Evolutionary conservation across 2,329 filamentous ascomycete genomes (phyloP).

Genomic region (Periconia digitata): DNA sequence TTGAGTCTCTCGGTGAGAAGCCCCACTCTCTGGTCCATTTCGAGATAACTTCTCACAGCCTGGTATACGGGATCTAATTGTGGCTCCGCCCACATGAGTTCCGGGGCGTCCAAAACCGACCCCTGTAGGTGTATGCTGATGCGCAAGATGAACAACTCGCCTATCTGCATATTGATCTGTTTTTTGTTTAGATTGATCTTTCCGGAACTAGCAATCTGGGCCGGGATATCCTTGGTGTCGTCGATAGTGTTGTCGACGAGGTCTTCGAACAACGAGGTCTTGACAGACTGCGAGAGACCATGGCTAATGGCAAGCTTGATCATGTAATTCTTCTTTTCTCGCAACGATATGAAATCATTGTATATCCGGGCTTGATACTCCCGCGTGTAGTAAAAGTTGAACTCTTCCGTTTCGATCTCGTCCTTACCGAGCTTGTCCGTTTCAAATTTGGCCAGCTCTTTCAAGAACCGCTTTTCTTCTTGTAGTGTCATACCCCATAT

Average conservation of each 20-base stretch:
- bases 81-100: constrained; percentile 98
- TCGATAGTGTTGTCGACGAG: constrained; percentile 92
- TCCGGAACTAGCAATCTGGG: constrained; percentile 88
- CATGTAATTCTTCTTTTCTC: constrained; percentile 97
- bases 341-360: constrained; percentile 96
- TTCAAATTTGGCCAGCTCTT: constrained; percentile 93
- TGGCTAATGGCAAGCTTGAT: constrained; percentile 96
- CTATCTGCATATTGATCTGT: constrained; percentile 99
- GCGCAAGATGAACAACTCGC: constrained; percentile 93
- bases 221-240: constrained; percentile 87
- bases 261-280: constrained; percentile 96
- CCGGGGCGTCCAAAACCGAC: constrained; percentile 92
- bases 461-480: constrained; percentile 87
- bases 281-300: constrained; percentile 92
- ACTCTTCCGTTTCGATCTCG: constrained; percentile 92
- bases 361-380: constrained; percentile 99
- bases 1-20: constrained; percentile 86
- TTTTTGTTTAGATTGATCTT: constrained; percentile 85
- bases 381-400: constrained; percentile 98
- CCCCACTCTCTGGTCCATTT: constrained; percentile 95
- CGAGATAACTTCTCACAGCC: constrained; percentile 90
- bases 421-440: constrained; percentile 84
- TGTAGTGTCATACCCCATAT: constrained; percentile 96
- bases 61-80: constrained; percentile 96
- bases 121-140: constrained; percentile 99